Percentiles rank a stretch among this genome's conserved stretches.
These are phyloP conservation scores for Arachnomyces sp. DNA, from an alignment of 2,329 filamentous ascomycete species.

Conservation along the genomic window DNA sequence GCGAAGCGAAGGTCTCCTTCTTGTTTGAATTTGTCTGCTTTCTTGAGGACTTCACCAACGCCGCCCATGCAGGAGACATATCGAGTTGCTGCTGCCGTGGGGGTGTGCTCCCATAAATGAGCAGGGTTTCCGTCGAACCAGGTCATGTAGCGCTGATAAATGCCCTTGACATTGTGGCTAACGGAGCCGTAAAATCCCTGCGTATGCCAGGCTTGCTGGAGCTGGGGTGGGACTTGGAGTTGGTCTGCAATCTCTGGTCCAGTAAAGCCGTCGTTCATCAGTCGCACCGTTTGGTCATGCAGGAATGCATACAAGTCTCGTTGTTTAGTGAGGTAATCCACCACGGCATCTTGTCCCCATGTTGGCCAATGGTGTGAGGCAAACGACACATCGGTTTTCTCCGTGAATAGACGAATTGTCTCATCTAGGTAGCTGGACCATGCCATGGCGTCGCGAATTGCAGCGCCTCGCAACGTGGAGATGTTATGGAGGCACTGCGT, in stretches of 20 bases:
- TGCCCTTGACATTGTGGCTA: slow-evolving; percentile 35
- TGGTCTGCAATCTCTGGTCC: slow-evolving; percentile 35
- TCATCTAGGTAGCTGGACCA: slow-evolving; percentile 36
- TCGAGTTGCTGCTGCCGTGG: slow-evolving; percentile 24
- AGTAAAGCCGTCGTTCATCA: slow-evolving; percentile 31
- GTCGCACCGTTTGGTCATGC: slow-evolving; percentile 34
- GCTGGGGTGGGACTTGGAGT: slow-evolving; percentile 25
- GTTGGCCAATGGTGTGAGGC: slow-evolving; percentile 38
- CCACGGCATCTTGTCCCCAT: slow-evolving; percentile 25
- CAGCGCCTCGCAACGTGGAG: slow-evolving; percentile 34
- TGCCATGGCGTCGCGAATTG: slow-evolving; percentile 33
- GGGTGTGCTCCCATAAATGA: slow-evolving; percentile 31
- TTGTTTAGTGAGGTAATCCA: slow-evolving; percentile 25
- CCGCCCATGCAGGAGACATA: slow-evolving; percentile 35
- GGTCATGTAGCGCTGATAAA: slow-evolving; percentile 28
- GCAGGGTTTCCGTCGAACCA: slow-evolving; percentile 30
- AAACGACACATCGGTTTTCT: slow-evolving; percentile 28
- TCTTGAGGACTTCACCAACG: slow-evolving; percentile 20
- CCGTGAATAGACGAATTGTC: slow-evolving; percentile 30
- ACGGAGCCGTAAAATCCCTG: slow-evolving; percentile 33
- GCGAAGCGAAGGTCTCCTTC: slow-evolving; percentile 33
- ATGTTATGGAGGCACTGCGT: slow-evolving; percentile 39
- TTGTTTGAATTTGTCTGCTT: slow-evolving; percentile 23
- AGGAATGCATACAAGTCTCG: slow-evolving; percentile 36
- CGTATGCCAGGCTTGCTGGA: slow-evolving; percentile 24